These are phyloP conservation scores for Neobulgaria alba DNA, from an alignment of 2,329 filamentous ascomycete genomes.

Conservation along the genomic window DNA sequence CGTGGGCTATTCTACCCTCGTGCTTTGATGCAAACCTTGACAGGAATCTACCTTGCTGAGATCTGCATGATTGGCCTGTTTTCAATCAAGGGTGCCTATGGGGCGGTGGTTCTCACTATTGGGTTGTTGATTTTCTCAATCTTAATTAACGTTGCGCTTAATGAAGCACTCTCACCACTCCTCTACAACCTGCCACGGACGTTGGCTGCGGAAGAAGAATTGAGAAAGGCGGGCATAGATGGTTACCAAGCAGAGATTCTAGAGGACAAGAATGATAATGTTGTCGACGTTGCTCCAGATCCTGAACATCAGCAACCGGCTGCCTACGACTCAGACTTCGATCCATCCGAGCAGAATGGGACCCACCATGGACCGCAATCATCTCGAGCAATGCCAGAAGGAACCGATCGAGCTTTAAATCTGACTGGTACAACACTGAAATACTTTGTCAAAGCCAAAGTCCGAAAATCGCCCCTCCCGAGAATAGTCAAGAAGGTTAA, in stretches of 20 bases:
- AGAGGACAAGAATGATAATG: constrained; percentile 13
- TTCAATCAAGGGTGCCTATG: constrained; percentile 43
- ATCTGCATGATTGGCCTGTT: constrained; percentile 57
- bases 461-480: constrained; percentile 10
- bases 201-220: constrained; percentile 22
- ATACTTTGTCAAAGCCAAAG: constrained; percentile 8
- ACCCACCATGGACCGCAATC: constrained; percentile 16
- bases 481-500: constrained; percentile 13
- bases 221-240: constrained; percentile 13
- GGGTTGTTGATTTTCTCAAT: constrained; percentile 45
- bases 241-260: constrained; percentile 11
- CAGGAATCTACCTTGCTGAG: constrained; percentile 54
- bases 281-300: constrained; percentile 21
- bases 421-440: constrained; percentile 8
- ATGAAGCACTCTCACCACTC: constrained; percentile 23
- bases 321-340: constrained; percentile 28
- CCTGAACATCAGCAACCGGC: constrained; percentile 9
- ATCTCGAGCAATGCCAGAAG: constrained; percentile 13
- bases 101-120: constrained; percentile 49
- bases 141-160: constrained; percentile 41
- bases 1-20: constrained; percentile 57
- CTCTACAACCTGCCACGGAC: constrained; percentile 26
- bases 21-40: constrained; percentile 53
- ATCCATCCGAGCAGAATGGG: constrained; percentile 11
- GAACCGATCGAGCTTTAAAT: constrained; percentile 12